Evolutionary conservation across 208 protist species (phyloP).

Genomic region (Lotmaria passim): DNA sequence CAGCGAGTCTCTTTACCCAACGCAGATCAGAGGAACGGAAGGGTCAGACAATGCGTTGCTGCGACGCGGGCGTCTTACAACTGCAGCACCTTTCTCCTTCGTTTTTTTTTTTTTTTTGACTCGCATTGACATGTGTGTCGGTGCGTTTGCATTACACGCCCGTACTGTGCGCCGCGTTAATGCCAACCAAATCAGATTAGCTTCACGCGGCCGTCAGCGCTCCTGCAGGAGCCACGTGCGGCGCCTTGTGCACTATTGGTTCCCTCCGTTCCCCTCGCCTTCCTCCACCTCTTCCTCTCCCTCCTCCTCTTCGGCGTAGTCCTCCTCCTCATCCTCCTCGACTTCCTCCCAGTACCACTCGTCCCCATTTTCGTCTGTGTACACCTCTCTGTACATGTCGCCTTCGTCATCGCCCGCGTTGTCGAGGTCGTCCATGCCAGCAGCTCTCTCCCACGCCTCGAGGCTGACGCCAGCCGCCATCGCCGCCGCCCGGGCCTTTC

Average conservation of each 20-base stretch:
- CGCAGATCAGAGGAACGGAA: too few species aligned
- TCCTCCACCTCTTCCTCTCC: slow-evolving; percentile 25
- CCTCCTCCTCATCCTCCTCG: slow-evolving; percentile 32
- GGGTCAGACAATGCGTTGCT: too few species aligned
- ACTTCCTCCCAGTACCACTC: slow-evolving; percentile 50
- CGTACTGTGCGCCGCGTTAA: too few species aligned
- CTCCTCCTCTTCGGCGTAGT: slow-evolving; percentile 33
- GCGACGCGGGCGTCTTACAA: too few species aligned
- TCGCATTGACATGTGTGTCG: too few species aligned
- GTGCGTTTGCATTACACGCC: too few species aligned
- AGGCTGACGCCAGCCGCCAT: slow-evolving; percentile 14
- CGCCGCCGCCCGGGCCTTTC: slow-evolving; percentile 13
- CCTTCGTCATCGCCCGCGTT: slow-evolving; percentile 27
- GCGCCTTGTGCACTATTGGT: not conserved
- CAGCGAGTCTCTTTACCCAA: too few species aligned
- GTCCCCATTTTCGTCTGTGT: slow-evolving; percentile 40
- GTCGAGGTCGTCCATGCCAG: slow-evolving; percentile 3
- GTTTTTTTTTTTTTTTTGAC: too few species aligned
- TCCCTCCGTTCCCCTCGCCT: slow-evolving; percentile 8
- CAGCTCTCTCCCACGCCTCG: slow-evolving; percentile 8
- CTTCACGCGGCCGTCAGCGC: not conserved
- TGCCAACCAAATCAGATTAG: too few species aligned
- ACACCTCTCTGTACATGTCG: slow-evolving; percentile 31
- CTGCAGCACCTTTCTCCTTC: too few species aligned
- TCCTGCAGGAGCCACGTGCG: not conserved